These are phyloP conservation scores for Exobasidium cylindrosporum DNA, from an alignment of 1,284 basidiomycete genomes.

Conservation along the genomic window DNA sequence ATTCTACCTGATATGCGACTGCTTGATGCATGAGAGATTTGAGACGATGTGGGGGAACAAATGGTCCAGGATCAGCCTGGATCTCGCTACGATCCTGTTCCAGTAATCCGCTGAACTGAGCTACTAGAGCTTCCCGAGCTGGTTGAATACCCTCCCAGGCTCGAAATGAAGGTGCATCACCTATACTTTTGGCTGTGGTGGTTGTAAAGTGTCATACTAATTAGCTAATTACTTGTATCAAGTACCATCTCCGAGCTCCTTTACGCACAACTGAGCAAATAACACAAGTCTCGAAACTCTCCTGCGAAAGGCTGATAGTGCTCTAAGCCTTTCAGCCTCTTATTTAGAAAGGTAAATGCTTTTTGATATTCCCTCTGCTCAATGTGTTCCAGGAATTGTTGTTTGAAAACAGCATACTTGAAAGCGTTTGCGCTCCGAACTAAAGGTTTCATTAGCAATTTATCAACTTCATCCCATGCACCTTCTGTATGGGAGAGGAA, in stretches of 20 bases:
- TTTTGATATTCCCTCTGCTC: conserved; percentile 58
- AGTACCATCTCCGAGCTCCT: no score
- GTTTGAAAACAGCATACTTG: conserved; percentile 55
- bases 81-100: conserved; percentile 47
- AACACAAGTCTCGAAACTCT: conserved; percentile 60
- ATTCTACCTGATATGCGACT: conserved; percentile 58
- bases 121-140: conserved; percentile 56
- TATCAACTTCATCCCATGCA: conserved; percentile 58
- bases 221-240: no score
- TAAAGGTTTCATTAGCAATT: conserved; percentile 55
- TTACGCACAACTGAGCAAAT: conserved; percentile 55
- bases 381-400: conserved; percentile 59
- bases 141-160: conserved; percentile 59
- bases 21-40: conserved; percentile 58
- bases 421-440: conserved; percentile 59
- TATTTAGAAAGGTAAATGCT: conserved; percentile 60
- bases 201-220: no score
- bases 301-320: conserved; percentile 60
- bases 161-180: conserved; percentile 59
- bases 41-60: conserved; percentile 57
- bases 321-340: conserved; percentile 59
- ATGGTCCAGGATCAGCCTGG: conserved; percentile 24
- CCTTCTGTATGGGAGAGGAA: conserved; percentile 41
- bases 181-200: conserved; percentile 55
- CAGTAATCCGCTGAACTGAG: conserved; percentile 47